Evolutionary conservation across 768 basidiomycete genomes (phyloP).

Genomic region (Naganishia onofrii): DNA sequence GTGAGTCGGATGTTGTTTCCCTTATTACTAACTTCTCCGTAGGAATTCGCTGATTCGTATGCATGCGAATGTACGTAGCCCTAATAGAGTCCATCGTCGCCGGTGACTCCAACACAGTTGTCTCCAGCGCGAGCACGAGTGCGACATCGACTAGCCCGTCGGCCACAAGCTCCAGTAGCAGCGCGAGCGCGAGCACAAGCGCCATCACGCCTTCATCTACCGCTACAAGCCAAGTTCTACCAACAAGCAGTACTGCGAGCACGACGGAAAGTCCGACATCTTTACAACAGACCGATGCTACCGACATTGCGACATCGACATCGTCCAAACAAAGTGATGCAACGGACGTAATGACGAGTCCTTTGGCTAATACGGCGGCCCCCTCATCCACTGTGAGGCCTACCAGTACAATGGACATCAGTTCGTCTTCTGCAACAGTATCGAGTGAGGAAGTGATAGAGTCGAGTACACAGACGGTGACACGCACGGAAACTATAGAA

Average conservation of each 20-base stretch:
- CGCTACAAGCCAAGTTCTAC: not conserved
- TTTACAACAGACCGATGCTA: not conserved
- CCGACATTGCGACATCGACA: not conserved
- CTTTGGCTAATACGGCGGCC: not conserved
- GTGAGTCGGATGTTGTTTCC: not conserved
- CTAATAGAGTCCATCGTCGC: conserved; percentile 19
- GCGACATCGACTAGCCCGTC: not conserved
- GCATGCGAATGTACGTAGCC: not conserved
- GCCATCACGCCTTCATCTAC: too few species aligned
- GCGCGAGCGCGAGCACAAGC: not conserved
- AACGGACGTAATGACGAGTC: not conserved
- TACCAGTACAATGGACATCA: not conserved
- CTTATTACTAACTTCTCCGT: not conserved
- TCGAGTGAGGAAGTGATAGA: not conserved
- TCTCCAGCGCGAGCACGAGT: too few species aligned
- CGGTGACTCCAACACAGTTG: not conserved
- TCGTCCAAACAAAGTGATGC: not conserved
- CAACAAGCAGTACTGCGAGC: not conserved
- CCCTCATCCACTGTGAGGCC: not conserved
- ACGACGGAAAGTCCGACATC: not conserved
- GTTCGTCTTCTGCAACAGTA: not conserved
- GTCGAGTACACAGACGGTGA: not conserved
- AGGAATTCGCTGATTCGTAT: not conserved
- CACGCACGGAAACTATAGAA: not conserved
- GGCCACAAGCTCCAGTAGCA: not conserved